Evolutionary conservation across 140 eudicot genomes (phyloP), one percentile per base, ranked within the genome.

Genomic region (Stevia rebaudiana): DNA sequence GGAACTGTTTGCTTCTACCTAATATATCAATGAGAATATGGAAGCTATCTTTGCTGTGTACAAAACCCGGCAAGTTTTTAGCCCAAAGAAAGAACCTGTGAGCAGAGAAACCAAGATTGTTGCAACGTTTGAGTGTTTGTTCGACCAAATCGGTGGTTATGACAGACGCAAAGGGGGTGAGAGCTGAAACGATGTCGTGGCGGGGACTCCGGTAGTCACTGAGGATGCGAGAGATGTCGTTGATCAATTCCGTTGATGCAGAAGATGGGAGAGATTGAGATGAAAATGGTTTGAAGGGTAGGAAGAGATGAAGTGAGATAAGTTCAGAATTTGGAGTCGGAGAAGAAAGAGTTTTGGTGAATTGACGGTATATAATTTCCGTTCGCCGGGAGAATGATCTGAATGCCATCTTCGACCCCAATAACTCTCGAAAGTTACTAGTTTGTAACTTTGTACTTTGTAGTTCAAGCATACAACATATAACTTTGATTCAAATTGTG

Each of bases 61-160:
- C 46, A 57, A 91, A 91, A 68, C 61, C 67, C 3, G 98, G 95
- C 15, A 82, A 51, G 16, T 54, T 48, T 24, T 79, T 74, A 44
- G 95, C 95, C 96, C 95, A 87, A 0, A 71, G 22, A 9, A 91
- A 87, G 85, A 91, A 83, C 35, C 89, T 73, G 59, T 84, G 98
- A 33, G 95, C 92, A 3, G 98, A 73, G 17, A 87, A 88, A 0
- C 87, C 92, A 8, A 87, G 85, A 25, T 80, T 80, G 65, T 81
- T 87, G 76, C 96, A 84, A 17, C 96, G 78, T 78, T 91, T 91
- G 39, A 91, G 75, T 15, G 83, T 88, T 42, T 87, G 96, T 71
- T 84, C 87, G 33, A 91, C 89, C 18, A 80, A 16, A 33, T 67
- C 69, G 18, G 86, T 39, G 58, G 95, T 71, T 3, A 91, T 43